phyloP scores from a whole-genome alignment of 192 early-diverging fungal species.

The Dissophora globulifera region DNA sequence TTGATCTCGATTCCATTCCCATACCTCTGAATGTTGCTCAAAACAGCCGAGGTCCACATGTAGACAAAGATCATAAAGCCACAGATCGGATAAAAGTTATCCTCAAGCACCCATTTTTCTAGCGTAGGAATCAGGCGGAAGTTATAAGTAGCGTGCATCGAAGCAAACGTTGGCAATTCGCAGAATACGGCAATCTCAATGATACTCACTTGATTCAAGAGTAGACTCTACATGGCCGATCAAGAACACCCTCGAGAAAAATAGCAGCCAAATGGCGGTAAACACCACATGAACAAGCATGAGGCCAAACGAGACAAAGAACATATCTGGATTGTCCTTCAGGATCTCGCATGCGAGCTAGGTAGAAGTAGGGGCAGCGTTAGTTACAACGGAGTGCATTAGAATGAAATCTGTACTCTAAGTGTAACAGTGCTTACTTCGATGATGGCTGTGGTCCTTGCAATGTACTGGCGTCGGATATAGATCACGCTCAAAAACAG shows the following conservation, averaged over 20 bases:
- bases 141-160: too few species aligned
- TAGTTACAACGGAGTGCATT: too few species aligned
- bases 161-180: too few species aligned
- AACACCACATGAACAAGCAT: slow-evolving; percentile 69
- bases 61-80: slow-evolving; percentile 74
- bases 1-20: too few species aligned
- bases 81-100: slow-evolving; percentile 61
- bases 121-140: too few species aligned
- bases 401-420: too few species aligned
- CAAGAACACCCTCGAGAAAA: slow-evolving; percentile 75
- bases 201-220: slow-evolving; percentile 5
- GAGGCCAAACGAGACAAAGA: slow-evolving; percentile 68
- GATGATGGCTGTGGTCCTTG: slow-evolving; percentile 63
- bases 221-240: slow-evolving; percentile 53
- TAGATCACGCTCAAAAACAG: slow-evolving; percentile 54
- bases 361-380: too few species aligned
- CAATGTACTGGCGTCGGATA: slow-evolving; percentile 53
- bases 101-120: slow-evolving; percentile 62
- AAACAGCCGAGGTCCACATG: slow-evolving; percentile 77
- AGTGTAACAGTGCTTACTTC: slow-evolving; percentile 46
- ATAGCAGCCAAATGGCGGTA: slow-evolving; percentile 70
- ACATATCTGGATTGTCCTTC: slow-evolving; percentile 74
- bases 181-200: too few species aligned
- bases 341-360: slow-evolving; percentile 81
- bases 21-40: slow-evolving; percentile 78